Evolutionary conservation across 768 basidiomycete species (phyloP), one percentile per base, ranked within the genome.

Genomic region (Lactifluus piperatus): DNA sequence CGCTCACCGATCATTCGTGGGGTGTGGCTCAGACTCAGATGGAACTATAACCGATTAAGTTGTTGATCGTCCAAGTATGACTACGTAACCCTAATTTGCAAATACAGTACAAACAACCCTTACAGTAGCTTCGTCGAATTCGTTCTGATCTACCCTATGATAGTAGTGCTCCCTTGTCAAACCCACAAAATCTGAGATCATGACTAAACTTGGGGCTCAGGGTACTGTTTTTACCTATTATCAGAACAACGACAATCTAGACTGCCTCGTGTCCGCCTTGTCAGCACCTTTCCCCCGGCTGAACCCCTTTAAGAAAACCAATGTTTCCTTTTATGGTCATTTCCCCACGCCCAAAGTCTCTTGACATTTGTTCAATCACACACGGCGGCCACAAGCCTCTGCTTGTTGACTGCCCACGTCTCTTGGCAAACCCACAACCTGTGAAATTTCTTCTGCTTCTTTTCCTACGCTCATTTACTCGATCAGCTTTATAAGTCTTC

Each of bases 321-420:
- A 60, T 60, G 26, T 60, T 51, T 22, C 58, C 48, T 27, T 60
- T 55, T 55, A n/a, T 22, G 54, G 53, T 11, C n/a, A 10, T 50
- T 14, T 44, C 54, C 58, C 41, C 58, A 58, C 57, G 54, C 26
- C 34, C 16, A n/a, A 2, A 27, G 10, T n/a, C 54, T 22, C 22
- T 44, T 24, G 43, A 24, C 43, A 24, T 4, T 10, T 11, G 22
- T 43, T 20, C 8, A 43, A 3, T 36, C 16, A 14, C 14, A 44
- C 8, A 30, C 30, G 30, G 34, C 44, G 11, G 20, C 20, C 50
- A 9, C 43, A 20, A 8, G 24, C 26, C 20, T 30, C 34, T 34
- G n/a, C 34, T 34, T 34, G 8, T 3, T 36, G 22, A 45, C 11
- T 11, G 11, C 50, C 13, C 36, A 32, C 39, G 16, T n/a, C 39